These are phyloP conservation scores for Gilbertella persicaria DNA, from an alignment of 371 early-diverging fungal species.

Conservation along the genomic window DNA sequence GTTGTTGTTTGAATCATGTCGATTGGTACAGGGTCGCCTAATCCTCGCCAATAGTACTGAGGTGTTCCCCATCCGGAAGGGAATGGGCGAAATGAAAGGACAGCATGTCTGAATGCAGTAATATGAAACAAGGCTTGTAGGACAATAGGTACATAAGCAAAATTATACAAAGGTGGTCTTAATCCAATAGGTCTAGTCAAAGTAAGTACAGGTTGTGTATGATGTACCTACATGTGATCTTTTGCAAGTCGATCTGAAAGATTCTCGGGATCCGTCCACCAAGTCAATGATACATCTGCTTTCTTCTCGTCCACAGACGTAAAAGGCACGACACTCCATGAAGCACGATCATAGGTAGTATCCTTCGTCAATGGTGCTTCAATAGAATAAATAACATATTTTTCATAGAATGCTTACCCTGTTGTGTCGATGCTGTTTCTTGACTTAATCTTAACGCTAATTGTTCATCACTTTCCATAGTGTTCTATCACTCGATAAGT, in stretches of 20 bases:
- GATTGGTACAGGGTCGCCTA: slow-evolving; percentile 34
- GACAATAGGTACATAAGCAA: slow-evolving; percentile 36
- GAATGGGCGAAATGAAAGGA: slow-evolving; percentile 36
- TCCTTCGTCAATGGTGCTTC: no score
- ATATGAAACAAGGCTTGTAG: slow-evolving; percentile 46
- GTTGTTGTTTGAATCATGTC: slow-evolving; percentile 12
- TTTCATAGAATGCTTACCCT: no score
- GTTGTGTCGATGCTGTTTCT: no score
- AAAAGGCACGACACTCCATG: slow-evolving; percentile 41
- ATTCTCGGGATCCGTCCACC: slow-evolving; percentile 50
- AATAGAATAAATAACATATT: no score
- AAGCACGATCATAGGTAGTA: slow-evolving; percentile 14
- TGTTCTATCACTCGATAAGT: background rate
- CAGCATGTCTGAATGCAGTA: slow-evolving; percentile 30
- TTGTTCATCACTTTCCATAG: slow-evolving; percentile 5
- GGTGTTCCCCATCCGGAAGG: slow-evolving; percentile 36
- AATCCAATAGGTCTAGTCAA: slow-evolving; percentile 43
- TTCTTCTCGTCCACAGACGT: background rate
- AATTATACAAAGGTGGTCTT: slow-evolving; percentile 43
- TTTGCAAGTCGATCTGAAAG: slow-evolving; percentile 28
- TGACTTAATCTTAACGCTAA: slow-evolving; percentile 9
- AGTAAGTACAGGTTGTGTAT: background rate
- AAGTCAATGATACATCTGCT: slow-evolving; percentile 27
- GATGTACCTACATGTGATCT: slow-evolving; percentile 27
- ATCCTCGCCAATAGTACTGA: slow-evolving; percentile 42